These are phyloP conservation scores for Harringtonia aguacate DNA, from an alignment of 2,329 filamentous ascomycete species.

Conservation along the genomic window DNA sequence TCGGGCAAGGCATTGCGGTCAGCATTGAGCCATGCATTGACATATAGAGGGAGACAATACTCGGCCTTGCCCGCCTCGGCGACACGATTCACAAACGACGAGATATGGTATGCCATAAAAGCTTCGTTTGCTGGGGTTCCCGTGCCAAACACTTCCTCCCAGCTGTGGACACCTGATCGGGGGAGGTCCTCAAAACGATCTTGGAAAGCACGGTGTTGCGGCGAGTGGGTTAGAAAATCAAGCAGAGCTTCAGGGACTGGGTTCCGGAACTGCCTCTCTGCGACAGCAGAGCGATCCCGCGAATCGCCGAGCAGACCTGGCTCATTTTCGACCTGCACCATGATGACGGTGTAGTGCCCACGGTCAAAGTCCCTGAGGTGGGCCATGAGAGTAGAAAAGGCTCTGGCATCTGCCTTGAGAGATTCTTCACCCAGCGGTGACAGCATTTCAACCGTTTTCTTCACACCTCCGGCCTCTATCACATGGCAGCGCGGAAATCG, in stretches of 20 bases:
- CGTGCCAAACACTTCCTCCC: conserved; percentile 20
- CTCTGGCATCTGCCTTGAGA: conserved; percentile 14
- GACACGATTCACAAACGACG: conserved; percentile 21
- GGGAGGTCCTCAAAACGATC: not conserved
- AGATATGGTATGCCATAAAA: conserved; percentile 26
- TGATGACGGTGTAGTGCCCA: conserved; percentile 36
- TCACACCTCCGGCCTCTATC: conserved; percentile 16
- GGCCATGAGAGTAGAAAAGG: conserved; percentile 18
- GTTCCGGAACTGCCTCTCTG: conserved; percentile 27
- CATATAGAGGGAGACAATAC: conserved; percentile 22
- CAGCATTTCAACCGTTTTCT: conserved; percentile 16
- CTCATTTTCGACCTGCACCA: conserved; percentile 48
- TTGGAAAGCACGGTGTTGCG: not conserved
- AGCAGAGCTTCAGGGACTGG: conserved; percentile 11
- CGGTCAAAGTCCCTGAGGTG: conserved; percentile 30
- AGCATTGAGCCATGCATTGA: conserved; percentile 25
- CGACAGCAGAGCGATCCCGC: conserved; percentile 30
- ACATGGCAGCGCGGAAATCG: conserved; percentile 17
- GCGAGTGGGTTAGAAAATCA: conserved; percentile 8
- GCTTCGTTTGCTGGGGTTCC: conserved; percentile 19
- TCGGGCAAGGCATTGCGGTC: too few species aligned
- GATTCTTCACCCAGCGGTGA: conserved; percentile 15
- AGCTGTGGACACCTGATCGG: conserved; percentile 10
- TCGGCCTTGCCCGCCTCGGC: conserved; percentile 22
- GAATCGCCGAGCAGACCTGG: conserved; percentile 40